A percentile compares a stretch with the other conserved stretches of the same genome.
Conservation (phyloP, 805 yeast genomes). For the Komagataella populi region DNA sequence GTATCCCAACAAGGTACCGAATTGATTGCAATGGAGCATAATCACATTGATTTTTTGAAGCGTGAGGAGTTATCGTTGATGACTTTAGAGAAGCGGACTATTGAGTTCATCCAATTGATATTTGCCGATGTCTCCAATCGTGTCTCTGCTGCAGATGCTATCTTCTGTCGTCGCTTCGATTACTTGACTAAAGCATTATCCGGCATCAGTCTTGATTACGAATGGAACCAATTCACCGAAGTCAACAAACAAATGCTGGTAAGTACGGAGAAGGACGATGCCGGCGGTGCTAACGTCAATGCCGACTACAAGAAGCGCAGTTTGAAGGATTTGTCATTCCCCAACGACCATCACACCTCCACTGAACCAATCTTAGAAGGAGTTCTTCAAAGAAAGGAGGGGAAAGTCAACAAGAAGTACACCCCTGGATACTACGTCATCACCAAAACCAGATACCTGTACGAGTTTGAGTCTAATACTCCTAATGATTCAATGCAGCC, state of each 20-base stretch:
- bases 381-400: slow-evolving; percentile 27
- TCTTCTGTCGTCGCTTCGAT: slow-evolving; percentile 13
- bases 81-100: slow-evolving; percentile 27
- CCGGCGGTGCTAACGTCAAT: background rate
- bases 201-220: slow-evolving; percentile 22
- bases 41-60: slow-evolving; percentile 27
- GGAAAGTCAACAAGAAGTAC: slow-evolving; percentile 26
- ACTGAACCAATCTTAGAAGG: slow-evolving; percentile 35
- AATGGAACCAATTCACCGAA: slow-evolving; percentile 28
- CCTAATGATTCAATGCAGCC: slow-evolving; percentile 28
- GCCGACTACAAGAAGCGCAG: slow-evolving; percentile 18
- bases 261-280: slow-evolving; percentile 5
- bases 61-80: slow-evolving; percentile 25
- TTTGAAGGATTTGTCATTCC: slow-evolving; percentile 20
- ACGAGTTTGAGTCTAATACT: slow-evolving; percentile 32
- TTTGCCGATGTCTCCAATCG: slow-evolving; percentile 15
- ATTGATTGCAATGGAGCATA: slow-evolving; percentile 32
- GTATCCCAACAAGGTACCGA: slow-evolving; percentile 20
- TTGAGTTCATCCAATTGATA: slow-evolving; percentile 25
- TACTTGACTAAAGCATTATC: slow-evolving; percentile 17
- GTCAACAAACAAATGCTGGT: slow-evolving; percentile 20
- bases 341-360: slow-evolving; percentile 24
- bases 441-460: slow-evolving; percentile 28
- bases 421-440: slow-evolving; percentile 31
- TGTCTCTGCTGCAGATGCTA: slow-evolving; percentile 2